Conservation (phyloP, 2,329 filamentous ascomycete genomes). For the Cercospora sojina region DNA sequence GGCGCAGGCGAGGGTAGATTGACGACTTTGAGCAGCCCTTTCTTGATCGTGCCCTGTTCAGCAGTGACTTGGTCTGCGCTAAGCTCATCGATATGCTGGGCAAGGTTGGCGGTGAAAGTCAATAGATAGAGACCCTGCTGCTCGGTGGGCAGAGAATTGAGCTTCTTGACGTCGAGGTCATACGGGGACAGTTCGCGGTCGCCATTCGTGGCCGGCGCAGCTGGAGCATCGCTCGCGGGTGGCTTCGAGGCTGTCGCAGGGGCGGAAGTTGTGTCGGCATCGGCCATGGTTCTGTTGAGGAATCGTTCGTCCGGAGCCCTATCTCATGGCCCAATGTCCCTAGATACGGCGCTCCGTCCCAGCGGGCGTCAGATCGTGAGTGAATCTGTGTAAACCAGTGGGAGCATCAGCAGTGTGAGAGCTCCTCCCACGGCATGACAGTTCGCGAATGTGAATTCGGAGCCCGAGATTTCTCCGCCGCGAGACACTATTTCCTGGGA, state of each 20-base stretch:
- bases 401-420: neutral
- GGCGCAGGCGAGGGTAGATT: conserved; percentile 77
- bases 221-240: conserved; percentile 6
- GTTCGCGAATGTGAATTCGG: neutral
- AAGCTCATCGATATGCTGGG: conserved; percentile 73
- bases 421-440: neutral
- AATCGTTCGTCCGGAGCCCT: neutral
- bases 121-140: conserved; percentile 95
- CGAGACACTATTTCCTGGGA: neutral
- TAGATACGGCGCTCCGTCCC: neutral
- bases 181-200: conserved; percentile 24
- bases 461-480: conserved; percentile 3
- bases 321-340: conserved; percentile 14
- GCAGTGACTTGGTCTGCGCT: conserved; percentile 77
- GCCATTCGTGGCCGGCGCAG: conserved; percentile 20
- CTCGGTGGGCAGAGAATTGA: conserved; percentile 84
- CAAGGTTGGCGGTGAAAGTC: conserved; percentile 80
- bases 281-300: conserved; percentile 18
- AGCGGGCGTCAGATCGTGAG: neutral
- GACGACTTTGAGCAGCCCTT: conserved; percentile 90
- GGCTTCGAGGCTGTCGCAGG: conserved; percentile 6
- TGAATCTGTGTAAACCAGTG: neutral
- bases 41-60: conserved; percentile 89
- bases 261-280: conserved; percentile 17
- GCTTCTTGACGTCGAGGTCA: conserved; percentile 82